Evolutionary conservation across 495 filamentous ascomycete genomes (phyloP).

Genomic region (Hyaloscypha hepaticicola): DNA sequence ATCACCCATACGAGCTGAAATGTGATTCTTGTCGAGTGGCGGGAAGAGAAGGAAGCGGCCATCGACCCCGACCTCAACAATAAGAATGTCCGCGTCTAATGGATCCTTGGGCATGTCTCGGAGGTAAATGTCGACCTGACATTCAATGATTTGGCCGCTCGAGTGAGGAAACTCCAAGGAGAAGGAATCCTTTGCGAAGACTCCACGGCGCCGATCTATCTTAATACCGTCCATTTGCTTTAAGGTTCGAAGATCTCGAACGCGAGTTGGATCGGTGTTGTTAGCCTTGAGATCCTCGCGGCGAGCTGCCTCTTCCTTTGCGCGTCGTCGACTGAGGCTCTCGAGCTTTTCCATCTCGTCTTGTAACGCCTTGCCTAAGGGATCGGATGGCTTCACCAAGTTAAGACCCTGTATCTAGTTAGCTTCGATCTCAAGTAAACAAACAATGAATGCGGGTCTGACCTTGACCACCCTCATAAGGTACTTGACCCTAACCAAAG

Average conservation of each 20-base stretch:
- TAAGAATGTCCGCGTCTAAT: conserved; percentile 76
- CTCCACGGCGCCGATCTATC: conserved; percentile 70
- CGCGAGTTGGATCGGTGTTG: conserved; percentile 74
- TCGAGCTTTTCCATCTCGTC: conserved; percentile 67
- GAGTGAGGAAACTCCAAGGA: conserved; percentile 83
- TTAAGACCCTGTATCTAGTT: conserved; percentile 42
- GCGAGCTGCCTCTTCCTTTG: conserved; percentile 80
- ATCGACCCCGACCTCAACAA: conserved; percentile 78
- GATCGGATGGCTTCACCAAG: conserved; percentile 32
- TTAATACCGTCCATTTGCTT: conserved; percentile 64
- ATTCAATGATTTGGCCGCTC: conserved; percentile 82
- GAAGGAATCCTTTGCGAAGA: conserved; percentile 87
- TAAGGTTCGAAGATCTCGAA: conserved; percentile 75
- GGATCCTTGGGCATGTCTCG: conserved; percentile 65
- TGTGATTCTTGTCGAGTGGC: conserved; percentile 62
- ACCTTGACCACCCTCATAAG: conserved; percentile 76
- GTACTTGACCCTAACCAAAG: conserved; percentile 84
- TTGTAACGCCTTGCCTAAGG: conserved; percentile 33
- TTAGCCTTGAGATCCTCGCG: conserved; percentile 89
- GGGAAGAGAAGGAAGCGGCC: conserved; percentile 89
- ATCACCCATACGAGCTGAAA: conserved; percentile 82
- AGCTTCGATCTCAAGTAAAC: not conserved
- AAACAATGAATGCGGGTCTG: not conserved
- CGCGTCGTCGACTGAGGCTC: conserved; percentile 69
- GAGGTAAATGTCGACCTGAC: conserved; percentile 83